Evolutionary conservation across 1,284 basidiomycete species (phyloP).

Genomic region (Tilletia indica): DNA sequence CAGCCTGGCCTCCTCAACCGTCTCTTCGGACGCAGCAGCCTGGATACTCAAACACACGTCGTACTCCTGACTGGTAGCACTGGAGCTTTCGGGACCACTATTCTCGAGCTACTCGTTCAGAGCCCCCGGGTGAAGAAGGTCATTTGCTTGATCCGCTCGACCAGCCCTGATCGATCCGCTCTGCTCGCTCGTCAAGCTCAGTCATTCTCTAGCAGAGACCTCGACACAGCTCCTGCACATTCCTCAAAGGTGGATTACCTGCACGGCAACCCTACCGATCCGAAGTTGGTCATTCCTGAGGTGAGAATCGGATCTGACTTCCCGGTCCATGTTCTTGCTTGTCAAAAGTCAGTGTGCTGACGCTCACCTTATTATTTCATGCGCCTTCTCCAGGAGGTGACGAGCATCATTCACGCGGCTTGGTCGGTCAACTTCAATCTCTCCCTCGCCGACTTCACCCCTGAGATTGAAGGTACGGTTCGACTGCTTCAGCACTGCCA

Average conservation of each 20-base stretch:
- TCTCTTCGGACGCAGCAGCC: not conserved
- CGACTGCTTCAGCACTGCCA: not conserved
- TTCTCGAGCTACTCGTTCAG: slow-evolving; percentile 4
- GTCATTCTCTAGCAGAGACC: not conserved
- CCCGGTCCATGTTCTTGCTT: no score
- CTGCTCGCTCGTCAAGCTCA: not conserved
- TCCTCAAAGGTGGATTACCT: slow-evolving; percentile 6
- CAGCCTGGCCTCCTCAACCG: not conserved
- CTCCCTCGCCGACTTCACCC: slow-evolving; percentile 8
- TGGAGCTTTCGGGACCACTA: not conserved
- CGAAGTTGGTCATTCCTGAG: not conserved
- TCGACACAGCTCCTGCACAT: not conserved
- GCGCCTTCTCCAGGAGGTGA: not conserved
- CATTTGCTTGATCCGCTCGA: slow-evolving; percentile 8
- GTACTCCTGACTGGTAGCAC: slow-evolving; percentile 6
- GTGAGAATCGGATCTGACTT: not conserved
- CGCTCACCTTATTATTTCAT: not conserved
- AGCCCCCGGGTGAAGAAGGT: not conserved
- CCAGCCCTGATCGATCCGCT: not conserved
- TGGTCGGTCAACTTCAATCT: slow-evolving; percentile 17
- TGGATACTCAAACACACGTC: not conserved
- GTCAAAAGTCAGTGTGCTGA: not conserved
- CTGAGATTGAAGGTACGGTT: slow-evolving; percentile 12
- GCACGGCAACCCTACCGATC: not conserved
- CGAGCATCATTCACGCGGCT: not conserved